Evolutionary conservation across 495 filamentous ascomycete genomes (phyloP), one percentile per base, ranked within the genome.

Genomic region (Jackrogersella minutella): DNA sequence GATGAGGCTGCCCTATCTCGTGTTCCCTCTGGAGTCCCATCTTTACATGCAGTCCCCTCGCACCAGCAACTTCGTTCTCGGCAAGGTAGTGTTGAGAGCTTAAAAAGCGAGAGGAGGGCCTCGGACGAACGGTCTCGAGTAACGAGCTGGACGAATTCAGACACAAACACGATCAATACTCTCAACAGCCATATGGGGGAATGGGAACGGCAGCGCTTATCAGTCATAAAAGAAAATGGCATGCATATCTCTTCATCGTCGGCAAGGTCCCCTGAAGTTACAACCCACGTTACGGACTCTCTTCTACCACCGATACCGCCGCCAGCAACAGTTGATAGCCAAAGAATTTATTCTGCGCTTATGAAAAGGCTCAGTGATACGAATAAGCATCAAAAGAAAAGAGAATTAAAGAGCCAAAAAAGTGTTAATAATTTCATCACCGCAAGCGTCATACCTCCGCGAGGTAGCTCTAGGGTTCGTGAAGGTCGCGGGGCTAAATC

Each of bases 91-190:
- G 65, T 87, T 13, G 79, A 82, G 34, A 86, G 81, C 50, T 69
- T 79, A 6, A 74, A 73, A 60, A 88, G 82, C 66, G 81, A 85
- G 74, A 62, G 68, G 11, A 75, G 76, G 50, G 54, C 82, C 8
- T 81, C 77, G 19, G 84, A 86, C 21, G 84, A 85, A 14, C 84
- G 78, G 49, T 92, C 90, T 53, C 82, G 89, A 13, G 84, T 93
- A 36, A 93, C 89, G 11, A 94, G 91, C 71, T 93, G 91, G 91
- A 82, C 85, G 3, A 83, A 88, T 66, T 93, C 82, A 4, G 80
- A 76, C 0, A 75, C 77, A 0, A 82, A 75, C 41, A 84, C 80
- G 5, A 70, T 81, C 2, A 75, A 77, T 24, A 81, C 76, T 26
- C 74, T 70, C 64, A 73, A 54, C 53, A 77, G 64, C 55, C 69